Base-by-base conservation (phyloP, 148 eudicot species). In the Limonium bicolor region DNA sequence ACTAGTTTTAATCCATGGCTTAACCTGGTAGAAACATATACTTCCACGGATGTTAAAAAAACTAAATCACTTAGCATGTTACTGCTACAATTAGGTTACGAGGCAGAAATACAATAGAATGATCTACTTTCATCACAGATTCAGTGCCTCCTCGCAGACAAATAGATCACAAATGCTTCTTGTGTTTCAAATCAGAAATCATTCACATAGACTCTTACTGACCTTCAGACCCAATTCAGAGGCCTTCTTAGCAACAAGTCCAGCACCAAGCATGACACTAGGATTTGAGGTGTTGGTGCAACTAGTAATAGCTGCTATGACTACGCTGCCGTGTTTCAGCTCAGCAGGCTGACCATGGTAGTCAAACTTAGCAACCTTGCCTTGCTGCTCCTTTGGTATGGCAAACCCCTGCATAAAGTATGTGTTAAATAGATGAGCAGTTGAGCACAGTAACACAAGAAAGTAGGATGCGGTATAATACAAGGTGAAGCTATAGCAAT, bases 231-330 rank as follows among this genome's bases (percentile, higher is more conserved):
- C 94, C 45, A 86, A 51, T 36, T 86, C 96, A 66, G 72, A 72
- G 10, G 96, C 96, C 69, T 82, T 86, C 74, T 82, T 86, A 17
- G 94, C 94, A 56, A 86, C 94, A 67, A 86, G 78, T 63, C 63
- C 96, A 76, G 96, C 96, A 56, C 87, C 96, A 63, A 86, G 66
- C 96, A 86, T 83, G 44, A 87, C 96, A 76, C 83, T 87, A 15
- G 94, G 86, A 64, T 87, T 87, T 14, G 96, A 86, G 35, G 96
- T 86, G 72, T 86, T 86, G 9, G 96, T 86, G 63, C 96, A 86
- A 30, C 96, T 86, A 36, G 96, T 86, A 33, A 86, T 86, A 36
- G 96, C 96, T 21, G 96, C 94, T 50, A 86, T 86, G 29, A 86
- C 96, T 54, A 86, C 88, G 38, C 88, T 86, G 18, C 96, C 96